These are phyloP conservation scores for Cryptococcus amylolentus DNA, from an alignment of 1,284 basidiomycete genomes.

Conservation along the genomic window DNA sequence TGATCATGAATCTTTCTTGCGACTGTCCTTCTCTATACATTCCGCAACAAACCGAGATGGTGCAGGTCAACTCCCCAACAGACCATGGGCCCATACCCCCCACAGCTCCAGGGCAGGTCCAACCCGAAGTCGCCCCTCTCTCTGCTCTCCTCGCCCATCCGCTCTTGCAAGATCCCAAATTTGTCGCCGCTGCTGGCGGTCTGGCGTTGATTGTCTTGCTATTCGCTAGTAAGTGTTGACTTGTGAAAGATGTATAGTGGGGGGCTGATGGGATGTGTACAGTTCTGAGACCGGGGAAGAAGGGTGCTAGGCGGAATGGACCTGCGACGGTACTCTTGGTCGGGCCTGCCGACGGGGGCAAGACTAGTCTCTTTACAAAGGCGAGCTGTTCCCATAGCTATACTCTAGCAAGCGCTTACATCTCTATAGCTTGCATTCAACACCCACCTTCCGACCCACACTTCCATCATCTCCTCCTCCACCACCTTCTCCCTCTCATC, in stretches of 20 bases:
- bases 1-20: no score
- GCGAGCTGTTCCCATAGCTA: constrained; percentile 15
- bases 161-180: constrained; percentile 31
- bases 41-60: no score
- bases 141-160: constrained; percentile 23
- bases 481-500: constrained; percentile 30
- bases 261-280: neutral
- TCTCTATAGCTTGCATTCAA: constrained; percentile 34
- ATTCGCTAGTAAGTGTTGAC: constrained; percentile 20
- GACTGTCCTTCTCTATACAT: no score
- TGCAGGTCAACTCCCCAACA: no score
- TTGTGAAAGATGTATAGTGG: neutral
- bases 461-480: constrained; percentile 34
- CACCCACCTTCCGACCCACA: constrained; percentile 38
- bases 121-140: constrained; percentile 27
- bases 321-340: constrained; percentile 37
- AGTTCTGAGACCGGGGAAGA: constrained; percentile 20
- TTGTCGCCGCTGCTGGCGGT: constrained; percentile 32
- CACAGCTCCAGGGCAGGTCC: neutral
- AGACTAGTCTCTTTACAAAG: constrained; percentile 46
- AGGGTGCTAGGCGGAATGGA: constrained; percentile 17
- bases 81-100: no score
- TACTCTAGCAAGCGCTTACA: neutral
- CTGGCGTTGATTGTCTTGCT: constrained; percentile 22
- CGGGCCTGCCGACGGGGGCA: constrained; percentile 42